Base-by-base conservation (phyloP, 352 stramenopile genomes). In the Phytophthora quininea region DNA sequence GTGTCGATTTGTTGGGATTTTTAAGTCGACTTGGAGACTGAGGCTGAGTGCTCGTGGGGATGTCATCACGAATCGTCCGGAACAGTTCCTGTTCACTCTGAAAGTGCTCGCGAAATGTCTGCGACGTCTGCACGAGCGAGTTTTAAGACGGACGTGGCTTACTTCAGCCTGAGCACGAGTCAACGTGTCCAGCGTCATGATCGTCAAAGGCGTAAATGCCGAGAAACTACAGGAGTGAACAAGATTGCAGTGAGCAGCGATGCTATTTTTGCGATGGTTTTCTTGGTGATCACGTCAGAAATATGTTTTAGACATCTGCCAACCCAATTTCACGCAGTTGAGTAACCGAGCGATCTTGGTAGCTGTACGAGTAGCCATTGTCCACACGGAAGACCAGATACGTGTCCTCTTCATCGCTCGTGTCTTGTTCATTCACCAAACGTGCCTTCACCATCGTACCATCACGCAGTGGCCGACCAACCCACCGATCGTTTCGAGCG, bases 171-270 rank as follows among this genome's bases (percentile, higher is more conserved):
- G 77, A 10, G 64, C 59, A 1, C 84, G 80, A 49, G 82, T 92
- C 46, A 89, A 43, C 47, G 71, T 87, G 69, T 92, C 84, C 14
- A 92, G 73, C 62, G 84, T 92, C 81, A 92, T 92, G 24, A 1
- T 43, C 19, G 19, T 30, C 29, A 46, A 57, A 33, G 60, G 19
- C n/a, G 37, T 54, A 48, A 24, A 29, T 43, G 19, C 19, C 19
- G 19, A 24, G 19, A 24, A 24, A 24, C 19, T 24, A 24, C 19
- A 24, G 19, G 19, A 24, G 19, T 24, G 19, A 24, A 24, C 19
- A 24, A 24, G 19, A 24, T 24, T 24, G 19, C 19, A 24, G 19
- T 24, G 0, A 24, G 19, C 19, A 24, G 19, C 19, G 19, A 24
- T 24, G 27, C 53, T 73, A 73, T 73, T 73, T 73, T 73, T 69